Evolutionary conservation across 2,329 filamentous ascomycete genomes (phyloP).

Genomic region (Botrytis paeoniae): DNA sequence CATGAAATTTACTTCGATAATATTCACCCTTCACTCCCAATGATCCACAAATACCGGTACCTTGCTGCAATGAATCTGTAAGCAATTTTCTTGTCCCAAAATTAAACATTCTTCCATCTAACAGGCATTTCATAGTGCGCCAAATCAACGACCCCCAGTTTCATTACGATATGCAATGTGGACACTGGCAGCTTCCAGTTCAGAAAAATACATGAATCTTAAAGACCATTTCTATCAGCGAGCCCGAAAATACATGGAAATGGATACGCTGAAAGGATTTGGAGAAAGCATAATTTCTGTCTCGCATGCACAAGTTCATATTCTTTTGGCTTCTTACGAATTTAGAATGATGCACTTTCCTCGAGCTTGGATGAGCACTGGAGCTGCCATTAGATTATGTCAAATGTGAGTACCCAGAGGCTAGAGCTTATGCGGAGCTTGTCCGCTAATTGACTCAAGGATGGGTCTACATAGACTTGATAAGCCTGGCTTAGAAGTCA

Average conservation of each 20-base stretch:
- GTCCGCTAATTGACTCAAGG: conserved; percentile 56
- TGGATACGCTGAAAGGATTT: conserved; percentile 87
- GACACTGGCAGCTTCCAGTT: conserved; percentile 84
- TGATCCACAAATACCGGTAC: conserved; percentile 87
- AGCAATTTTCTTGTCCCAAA: conserved; percentile 30
- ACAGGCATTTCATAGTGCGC: conserved; percentile 50
- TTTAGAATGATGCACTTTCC: conserved; percentile 99
- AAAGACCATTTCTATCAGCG: conserved; percentile 89
- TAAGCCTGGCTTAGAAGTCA: conserved; percentile 79
- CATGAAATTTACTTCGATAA: conserved; percentile 89
- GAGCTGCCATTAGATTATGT: conserved; percentile 72
- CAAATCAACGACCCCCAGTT: conserved; percentile 79
- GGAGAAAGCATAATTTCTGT: conserved; percentile 86
- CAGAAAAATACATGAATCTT: conserved; percentile 74
- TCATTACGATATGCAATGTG: conserved; percentile 93
- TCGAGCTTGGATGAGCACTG: conserved; percentile 89
- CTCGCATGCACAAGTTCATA: conserved; percentile 81
- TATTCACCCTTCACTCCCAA: conserved; percentile 77
- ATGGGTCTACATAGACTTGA: conserved; percentile 88
- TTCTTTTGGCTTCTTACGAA: conserved; percentile 77
- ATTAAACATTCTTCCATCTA: not conserved
- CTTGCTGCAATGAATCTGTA: conserved; percentile 82
- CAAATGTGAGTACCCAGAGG: conserved; percentile 66
- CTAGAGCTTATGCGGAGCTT: not conserved
- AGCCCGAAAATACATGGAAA: conserved; percentile 84